A percentile compares a stretch with the other conserved stretches of the same genome.
Evolutionary conservation across 768 basidiomycete species (phyloP).

Genomic region (Suillus americanus): DNA sequence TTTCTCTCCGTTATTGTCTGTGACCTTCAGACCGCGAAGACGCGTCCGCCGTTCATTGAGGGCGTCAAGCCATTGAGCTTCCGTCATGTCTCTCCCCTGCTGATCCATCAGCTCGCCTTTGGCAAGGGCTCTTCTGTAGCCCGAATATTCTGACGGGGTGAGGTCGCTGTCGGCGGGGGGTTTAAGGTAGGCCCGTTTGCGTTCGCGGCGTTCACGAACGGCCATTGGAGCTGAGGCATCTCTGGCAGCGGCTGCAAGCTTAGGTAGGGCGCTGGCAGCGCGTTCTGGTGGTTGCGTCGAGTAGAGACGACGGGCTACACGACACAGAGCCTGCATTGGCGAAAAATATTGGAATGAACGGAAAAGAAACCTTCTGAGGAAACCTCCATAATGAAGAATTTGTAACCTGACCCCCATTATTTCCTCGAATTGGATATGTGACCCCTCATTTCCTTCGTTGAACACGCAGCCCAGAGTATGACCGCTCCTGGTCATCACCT

Average conservation of each 20-base stretch:
- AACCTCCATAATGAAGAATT: background rate
- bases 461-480: background rate
- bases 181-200: slow-evolving; percentile 43
- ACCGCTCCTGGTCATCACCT: background rate
- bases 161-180: slow-evolving; percentile 47
- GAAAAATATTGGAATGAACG: slow-evolving; percentile 1
- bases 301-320: slow-evolving; percentile 40
- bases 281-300: slow-evolving; percentile 43
- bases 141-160: slow-evolving; percentile 62
- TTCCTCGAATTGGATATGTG: background rate
- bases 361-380: background rate
- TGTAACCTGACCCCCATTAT: background rate
- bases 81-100: slow-evolving; percentile 40
- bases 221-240: slow-evolving; percentile 73
- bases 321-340: slow-evolving; percentile 32
- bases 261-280: slow-evolving; percentile 59
- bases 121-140: slow-evolving; percentile 58
- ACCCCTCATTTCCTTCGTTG: background rate
- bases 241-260: slow-evolving; percentile 47
- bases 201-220: slow-evolving; percentile 64
- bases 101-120: slow-evolving; percentile 45
- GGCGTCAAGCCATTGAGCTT: slow-evolving; percentile 57
- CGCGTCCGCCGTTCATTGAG: slow-evolving; percentile 61
- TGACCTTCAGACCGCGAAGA: slow-evolving; percentile 60
- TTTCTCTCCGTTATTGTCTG: slow-evolving; percentile 38